phyloP scores from a whole-genome alignment of 805 yeast species.

The Debaryomyces tyrocola region DNA sequence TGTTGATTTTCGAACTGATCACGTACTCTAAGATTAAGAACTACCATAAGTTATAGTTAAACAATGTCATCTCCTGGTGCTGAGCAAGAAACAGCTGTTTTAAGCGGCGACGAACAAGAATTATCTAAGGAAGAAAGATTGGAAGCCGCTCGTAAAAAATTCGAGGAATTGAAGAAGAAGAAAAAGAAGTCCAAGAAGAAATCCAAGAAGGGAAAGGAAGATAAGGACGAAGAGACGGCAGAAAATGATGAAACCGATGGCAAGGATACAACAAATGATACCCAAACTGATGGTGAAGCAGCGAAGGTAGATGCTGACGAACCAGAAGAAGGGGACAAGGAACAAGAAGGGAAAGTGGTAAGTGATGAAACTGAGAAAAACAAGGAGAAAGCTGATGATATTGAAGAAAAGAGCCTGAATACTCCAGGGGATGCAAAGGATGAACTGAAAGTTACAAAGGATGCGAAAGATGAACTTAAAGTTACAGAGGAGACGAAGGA shows the following conservation, averaged over 20 bases:
- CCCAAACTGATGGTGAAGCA: constrained; percentile 4
- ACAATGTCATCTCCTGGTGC: constrained; percentile 7
- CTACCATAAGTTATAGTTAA: not conserved
- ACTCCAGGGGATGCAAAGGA: constrained; percentile 5
- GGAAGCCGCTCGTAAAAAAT: constrained; percentile 73
- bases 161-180: constrained; percentile 63
- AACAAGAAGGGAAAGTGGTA: not conserved
- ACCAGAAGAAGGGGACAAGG: constrained; percentile 1
- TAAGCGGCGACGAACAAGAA: constrained; percentile 20
- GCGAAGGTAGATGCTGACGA: constrained; percentile 2
- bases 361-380: not conserved
- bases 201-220: constrained; percentile 41
- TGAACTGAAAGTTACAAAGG: not conserved
- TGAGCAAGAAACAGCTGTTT: not conserved
- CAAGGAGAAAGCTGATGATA: constrained; percentile 1
- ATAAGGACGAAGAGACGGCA: constrained; percentile 9
- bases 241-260: constrained; percentile 11
- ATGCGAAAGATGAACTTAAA: not conserved
- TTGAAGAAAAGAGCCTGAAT: not conserved
- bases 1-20: not conserved
- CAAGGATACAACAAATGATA: constrained; percentile 9
- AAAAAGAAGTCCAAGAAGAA: constrained; percentile 55
- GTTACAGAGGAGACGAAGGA: not conserved
- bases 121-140: constrained; percentile 58
- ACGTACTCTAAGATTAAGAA: not conserved